Evolutionary conservation across 208 protist genomes (phyloP), one percentile per base, ranked within the genome.

Genomic region (Trypanosoma conorhini): DNA sequence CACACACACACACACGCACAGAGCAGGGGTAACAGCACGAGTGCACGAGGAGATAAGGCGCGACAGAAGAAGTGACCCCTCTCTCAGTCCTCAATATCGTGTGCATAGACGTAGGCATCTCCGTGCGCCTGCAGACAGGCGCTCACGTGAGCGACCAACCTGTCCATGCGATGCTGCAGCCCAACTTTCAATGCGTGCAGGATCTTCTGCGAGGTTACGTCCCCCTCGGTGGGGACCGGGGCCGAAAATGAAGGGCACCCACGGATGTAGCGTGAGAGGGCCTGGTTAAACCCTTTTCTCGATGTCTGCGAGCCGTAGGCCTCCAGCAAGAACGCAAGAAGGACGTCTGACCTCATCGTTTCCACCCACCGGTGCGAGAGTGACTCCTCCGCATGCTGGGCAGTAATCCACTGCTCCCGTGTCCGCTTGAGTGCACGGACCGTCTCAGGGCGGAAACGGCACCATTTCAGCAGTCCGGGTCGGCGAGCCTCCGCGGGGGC

Each of bases 371-470:
- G 26, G n/a, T 48, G 26, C 17, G 62, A 67, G 31, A 67, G 26
- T 7, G 40, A 31, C 13, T 26, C 46, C 0, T 40, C n/a, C 40
- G 15, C 15, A 38, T 52, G 1, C 13, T 57, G 26, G 22, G 42
- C 48, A 52, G 56, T 40, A 35, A n/a, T 2, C 62, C 62, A 67
- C 13, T 57, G 62, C 8, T 5, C 10, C n/a, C 62, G 44, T 67
- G 62, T 67, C n/a, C 62, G 62, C 28, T 67, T 55, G 33, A 67
- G 62, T 38, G 62, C 62, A 35, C 35, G 8, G 31, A 56, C 15
- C 22, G 62, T 67, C 21, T 67, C 46, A 4, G 62, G 62, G 12
- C 48, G 62, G 19, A 67, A 67, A 22, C 62, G 40, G 31, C 62
- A 67, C 62, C 48, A 67, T 52, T 57, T 42, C 30, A 61, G 21